Percentiles rank a stretch among this genome's conserved stretches.
Evolutionary conservation across 371 early-diverging fungal genomes (phyloP).

Genomic region (Lichtheimia ramosa): DNA sequence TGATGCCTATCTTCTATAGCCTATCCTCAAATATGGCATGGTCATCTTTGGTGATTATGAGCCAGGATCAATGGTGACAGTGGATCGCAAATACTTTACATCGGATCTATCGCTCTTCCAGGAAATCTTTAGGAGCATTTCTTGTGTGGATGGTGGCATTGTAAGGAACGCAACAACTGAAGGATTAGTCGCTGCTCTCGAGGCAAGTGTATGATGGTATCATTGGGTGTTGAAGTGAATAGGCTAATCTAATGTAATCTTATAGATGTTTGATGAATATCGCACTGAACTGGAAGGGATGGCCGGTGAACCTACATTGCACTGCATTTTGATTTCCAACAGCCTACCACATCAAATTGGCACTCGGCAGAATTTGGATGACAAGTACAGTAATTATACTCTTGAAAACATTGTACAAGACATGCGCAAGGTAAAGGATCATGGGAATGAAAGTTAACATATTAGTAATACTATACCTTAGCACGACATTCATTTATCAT

Average conservation of each 20-base stretch:
- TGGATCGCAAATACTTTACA: conserved; percentile 59
- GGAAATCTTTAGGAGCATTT: conserved; percentile 49
- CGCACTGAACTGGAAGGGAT: conserved; percentile 33
- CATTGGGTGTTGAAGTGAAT: background rate
- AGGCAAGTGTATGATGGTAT: conserved; percentile 32
- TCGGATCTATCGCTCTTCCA: conserved; percentile 53
- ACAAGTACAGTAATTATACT: conserved; percentile 51
- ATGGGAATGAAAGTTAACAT: background rate
- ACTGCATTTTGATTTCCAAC: conserved; percentile 56
- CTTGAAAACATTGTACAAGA: conserved; percentile 44
- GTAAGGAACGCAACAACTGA: conserved; percentile 62
- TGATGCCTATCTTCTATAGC: conserved; percentile 28
- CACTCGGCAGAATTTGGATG: conserved; percentile 46
- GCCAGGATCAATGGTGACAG: conserved; percentile 52
- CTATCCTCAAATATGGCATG: conserved; percentile 61
- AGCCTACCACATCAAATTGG: conserved; percentile 53
- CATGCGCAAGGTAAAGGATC: conserved; percentile 45
- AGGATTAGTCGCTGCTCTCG: conserved; percentile 65
- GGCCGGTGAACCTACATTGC: conserved; percentile 44
- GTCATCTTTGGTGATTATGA: conserved; percentile 70
- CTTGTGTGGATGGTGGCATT: conserved; percentile 60
- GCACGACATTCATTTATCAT: conserved; percentile 47
- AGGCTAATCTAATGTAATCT: background rate
- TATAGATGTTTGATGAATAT: conserved; percentile 59
- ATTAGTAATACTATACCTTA: conserved; percentile 7